Conservation (phyloP, 139 green algal genomes). For the Chlamydomonas sp. region DNA sequence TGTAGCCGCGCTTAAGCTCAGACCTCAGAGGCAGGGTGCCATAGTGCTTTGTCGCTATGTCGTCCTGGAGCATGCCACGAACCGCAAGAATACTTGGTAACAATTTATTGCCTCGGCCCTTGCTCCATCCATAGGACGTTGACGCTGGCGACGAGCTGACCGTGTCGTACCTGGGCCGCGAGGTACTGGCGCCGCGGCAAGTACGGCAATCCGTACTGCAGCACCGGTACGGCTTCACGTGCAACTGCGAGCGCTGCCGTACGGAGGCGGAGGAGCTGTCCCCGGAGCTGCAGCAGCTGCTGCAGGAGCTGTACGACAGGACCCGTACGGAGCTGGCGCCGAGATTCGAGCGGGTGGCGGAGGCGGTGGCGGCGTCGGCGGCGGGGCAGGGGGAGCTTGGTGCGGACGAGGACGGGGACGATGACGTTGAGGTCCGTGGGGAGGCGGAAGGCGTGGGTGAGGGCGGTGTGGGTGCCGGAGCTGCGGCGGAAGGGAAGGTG, state of each 20-base stretch:
- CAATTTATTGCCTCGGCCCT: neutral
- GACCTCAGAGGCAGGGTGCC: too few species aligned
- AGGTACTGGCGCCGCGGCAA: slow-evolving; percentile 52
- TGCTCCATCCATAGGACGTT: neutral
- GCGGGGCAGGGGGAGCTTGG: neutral
- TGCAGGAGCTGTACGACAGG: slow-evolving; percentile 19
- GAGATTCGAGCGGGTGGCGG: slow-evolving; percentile 7
- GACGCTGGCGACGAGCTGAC: neutral
- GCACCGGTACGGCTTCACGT: slow-evolving; percentile 57
- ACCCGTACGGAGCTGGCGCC: neutral
- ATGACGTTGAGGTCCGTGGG: neutral
- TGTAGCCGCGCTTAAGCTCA: neutral
- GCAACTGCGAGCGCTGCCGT: slow-evolving; percentile 53
- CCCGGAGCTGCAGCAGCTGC: slow-evolving; percentile 15
- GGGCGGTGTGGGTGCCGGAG: neutral
- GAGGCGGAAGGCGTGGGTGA: too few species aligned
- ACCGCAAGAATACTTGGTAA: neutral
- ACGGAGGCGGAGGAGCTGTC: slow-evolving; percentile 30
- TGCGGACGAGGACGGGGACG: neutral
- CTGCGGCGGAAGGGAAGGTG: neutral
- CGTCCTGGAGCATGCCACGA: too few species aligned
- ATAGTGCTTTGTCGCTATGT: too few species aligned
- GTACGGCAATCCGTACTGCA: slow-evolving; percentile 37
- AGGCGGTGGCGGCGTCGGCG: neutral
- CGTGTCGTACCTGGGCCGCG: slow-evolving; percentile 52